Conservation (phyloP, 2,329 filamentous ascomycete genomes). For the Penicillium sp. region DNA sequence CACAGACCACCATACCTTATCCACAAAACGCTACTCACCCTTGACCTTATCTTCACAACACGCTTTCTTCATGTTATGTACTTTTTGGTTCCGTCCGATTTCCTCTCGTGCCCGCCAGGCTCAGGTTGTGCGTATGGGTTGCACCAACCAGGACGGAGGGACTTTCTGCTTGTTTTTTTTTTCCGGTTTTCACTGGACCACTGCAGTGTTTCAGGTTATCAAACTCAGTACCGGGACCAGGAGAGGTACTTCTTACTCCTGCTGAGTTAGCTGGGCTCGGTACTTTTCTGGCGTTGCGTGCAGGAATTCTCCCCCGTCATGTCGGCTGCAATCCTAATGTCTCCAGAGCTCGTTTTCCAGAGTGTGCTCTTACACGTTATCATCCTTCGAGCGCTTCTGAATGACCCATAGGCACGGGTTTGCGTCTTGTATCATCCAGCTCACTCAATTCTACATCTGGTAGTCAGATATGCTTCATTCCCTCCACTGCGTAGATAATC, state of each 20-base stretch:
- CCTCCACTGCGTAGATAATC: background rate
- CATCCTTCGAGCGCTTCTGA: no score
- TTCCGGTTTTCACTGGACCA: no score
- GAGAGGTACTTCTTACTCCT: no score
- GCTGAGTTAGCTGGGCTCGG: no score
- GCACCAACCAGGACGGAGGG: background rate
- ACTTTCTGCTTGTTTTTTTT: background rate
- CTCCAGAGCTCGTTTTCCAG: no score
- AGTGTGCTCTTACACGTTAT: no score
- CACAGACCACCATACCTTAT: background rate
- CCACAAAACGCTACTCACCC: background rate
- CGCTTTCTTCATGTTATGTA: constrained; percentile 15
- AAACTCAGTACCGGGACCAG: no score
- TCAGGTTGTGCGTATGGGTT: background rate
- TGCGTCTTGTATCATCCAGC: constrained; percentile 10
- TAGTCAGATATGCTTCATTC: background rate
- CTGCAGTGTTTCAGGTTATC: no score
- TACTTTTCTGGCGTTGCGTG: no score
- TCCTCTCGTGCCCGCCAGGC: background rate
- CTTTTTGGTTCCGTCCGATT: constrained; percentile 6
- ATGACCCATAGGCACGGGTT: constrained; percentile 3
- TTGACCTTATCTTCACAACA: background rate
- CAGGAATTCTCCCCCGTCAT: no score
- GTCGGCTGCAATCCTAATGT: no score
- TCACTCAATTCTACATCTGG: constrained; percentile 6